Percentiles rank a stretch among this genome's conserved stretches.
Conservation (phyloP, 495 filamentous ascomycete species). For the Aspergillus cristatus region DNA sequence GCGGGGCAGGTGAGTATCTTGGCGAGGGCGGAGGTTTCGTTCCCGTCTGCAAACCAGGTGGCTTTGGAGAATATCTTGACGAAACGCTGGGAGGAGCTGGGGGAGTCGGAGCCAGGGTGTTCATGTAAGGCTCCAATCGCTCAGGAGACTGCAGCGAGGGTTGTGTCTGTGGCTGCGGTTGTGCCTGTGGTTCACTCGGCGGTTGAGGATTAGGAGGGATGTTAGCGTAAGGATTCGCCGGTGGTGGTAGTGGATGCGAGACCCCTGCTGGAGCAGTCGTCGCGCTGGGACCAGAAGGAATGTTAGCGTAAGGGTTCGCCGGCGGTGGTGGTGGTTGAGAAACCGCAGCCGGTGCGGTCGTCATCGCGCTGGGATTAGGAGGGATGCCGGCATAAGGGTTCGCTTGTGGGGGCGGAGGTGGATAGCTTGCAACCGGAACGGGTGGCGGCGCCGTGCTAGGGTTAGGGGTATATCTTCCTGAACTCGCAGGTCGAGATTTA, state of each 20-base stretch:
- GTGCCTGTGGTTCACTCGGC: not conserved
- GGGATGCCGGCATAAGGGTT: no score
- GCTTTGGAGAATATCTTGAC: constrained; percentile 33
- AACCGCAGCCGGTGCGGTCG: constrained; percentile 1
- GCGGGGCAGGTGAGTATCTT: constrained; percentile 36
- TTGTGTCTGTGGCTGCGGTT: constrained; percentile 31
- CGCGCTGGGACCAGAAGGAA: constrained; percentile 4
- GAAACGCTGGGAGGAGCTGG: constrained; percentile 28
- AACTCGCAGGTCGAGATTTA: constrained; percentile 37
- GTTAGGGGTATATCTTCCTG: constrained; percentile 45
- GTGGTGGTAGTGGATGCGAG: constrained; percentile 5
- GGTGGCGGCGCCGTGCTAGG: no score
- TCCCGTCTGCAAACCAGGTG: constrained; percentile 21
- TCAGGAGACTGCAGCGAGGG: constrained; percentile 47
- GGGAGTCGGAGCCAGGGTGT: constrained; percentile 25
- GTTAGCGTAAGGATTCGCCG: constrained; percentile 14
- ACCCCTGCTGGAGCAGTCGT: constrained; percentile 3
- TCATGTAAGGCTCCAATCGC: constrained; percentile 54
- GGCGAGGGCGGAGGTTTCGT: constrained; percentile 25
- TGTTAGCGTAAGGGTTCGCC: no score
- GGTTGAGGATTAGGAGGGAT: constrained; percentile 17
- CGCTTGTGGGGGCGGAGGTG: no score
- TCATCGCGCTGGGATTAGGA: no score
- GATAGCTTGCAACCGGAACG: no score
- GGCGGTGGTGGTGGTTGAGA: constrained; percentile 10